Base-by-base conservation (phyloP, 1,284 basidiomycete genomes). In the Xerocomus minutiporus region DNA sequence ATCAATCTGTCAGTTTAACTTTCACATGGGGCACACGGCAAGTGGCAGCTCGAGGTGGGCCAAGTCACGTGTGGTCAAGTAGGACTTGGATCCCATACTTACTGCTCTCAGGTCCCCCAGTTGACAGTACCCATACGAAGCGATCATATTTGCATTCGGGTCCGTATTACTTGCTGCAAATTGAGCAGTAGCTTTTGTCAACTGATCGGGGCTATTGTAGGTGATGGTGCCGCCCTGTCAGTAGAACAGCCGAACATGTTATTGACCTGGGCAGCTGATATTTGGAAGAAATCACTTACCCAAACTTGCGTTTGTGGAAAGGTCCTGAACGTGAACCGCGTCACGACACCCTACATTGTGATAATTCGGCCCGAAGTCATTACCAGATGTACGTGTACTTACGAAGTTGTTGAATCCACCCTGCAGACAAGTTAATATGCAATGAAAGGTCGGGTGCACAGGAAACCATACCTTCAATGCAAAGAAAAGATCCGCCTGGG, bases 381-480 rank as follows among this genome's bases (percentile, higher is more conserved):
- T 44, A 29, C 45, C 25, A 5, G 29, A 46, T 23, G 52, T 51
- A 54, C 39, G 46, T 52, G 23, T 43, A 49, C 78, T 61, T 57
- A 82, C 82, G 59, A 82, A 84, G 64, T 84, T 84, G 58, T 85
- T 85, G 60, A 75, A 72, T 9, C 82, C 80, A 42, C 82, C 82
- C 79, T 82, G 36, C 31, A 36, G 9, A 36, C 9, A 28, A 12
- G 26, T 63, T 53, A 67, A 32, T 57, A 73, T 75, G 75, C 67
- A 76, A 76, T 6, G 75, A 77, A 4, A 78, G 65, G 0, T 66
- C 73, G 43, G 32, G 77, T 75, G 3, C 76, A 78, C 29, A 73
- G 28, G 17, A 29, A 50, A 39, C n/a, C 61, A 5, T 54, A 73
- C 77, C 68, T 74, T 76, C 17, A 81, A 59, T 1, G 66, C 78